Percentiles rank a stretch among this genome's conserved stretches.
These are phyloP conservation scores for Cylindrodendrum hubeiense DNA, from an alignment of 2,329 filamentous ascomycete genomes.

Conservation along the genomic window DNA sequence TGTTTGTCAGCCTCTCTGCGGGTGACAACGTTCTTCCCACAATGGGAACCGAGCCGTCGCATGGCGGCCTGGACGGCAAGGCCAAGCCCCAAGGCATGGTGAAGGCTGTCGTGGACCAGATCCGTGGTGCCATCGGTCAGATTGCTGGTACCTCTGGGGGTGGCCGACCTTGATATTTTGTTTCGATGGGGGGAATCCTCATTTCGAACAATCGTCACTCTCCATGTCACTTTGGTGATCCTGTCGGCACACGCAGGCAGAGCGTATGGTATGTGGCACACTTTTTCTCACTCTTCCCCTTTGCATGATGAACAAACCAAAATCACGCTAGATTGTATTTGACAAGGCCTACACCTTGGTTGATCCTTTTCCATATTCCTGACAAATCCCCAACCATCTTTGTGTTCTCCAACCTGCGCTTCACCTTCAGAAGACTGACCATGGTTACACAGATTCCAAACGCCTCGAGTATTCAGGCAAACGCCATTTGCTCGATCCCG, in stretches of 20 bases:
- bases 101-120: slow-evolving; percentile 72
- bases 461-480: background rate
- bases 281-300: slow-evolving; percentile 8
- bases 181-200: background rate
- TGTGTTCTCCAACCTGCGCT: background rate
- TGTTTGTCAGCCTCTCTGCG: slow-evolving; percentile 94
- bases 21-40: slow-evolving; percentile 95
- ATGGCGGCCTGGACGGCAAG: slow-evolving; percentile 59
- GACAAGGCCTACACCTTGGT: slow-evolving; percentile 51
- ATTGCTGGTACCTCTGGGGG: slow-evolving; percentile 49
- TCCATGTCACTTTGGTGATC: too few relatives aligned
- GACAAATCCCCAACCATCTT: slow-evolving; percentile 25
- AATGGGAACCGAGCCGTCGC: slow-evolving; percentile 77
- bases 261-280: slow-evolving; percentile 16
- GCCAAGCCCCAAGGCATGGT: slow-evolving; percentile 73
- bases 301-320: slow-evolving; percentile 54
- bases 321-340: slow-evolving; percentile 63
- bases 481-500: background rate
- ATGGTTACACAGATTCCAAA: background rate
- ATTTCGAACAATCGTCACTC: background rate
- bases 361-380: slow-evolving; percentile 53
- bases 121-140: slow-evolving; percentile 65
- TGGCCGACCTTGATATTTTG: slow-evolving; percentile 37
- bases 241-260: background rate
- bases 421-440: slow-evolving; percentile 23